Base-by-base conservation (phyloP, 495 filamentous ascomycete species). In the Lentithecium fluviatile region DNA sequence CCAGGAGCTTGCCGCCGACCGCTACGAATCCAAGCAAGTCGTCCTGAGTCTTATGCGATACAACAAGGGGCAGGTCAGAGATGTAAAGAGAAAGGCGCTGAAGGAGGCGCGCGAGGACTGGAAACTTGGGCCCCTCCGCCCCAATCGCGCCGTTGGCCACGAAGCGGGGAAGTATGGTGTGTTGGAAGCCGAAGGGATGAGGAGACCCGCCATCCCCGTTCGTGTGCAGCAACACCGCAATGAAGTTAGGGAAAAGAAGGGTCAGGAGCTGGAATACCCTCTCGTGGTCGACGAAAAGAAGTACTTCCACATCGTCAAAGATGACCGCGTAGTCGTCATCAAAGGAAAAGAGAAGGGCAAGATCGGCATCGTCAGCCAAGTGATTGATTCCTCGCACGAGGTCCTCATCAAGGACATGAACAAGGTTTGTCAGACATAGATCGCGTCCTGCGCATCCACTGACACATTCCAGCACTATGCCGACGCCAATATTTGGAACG, bases 301-400 rank as follows among this genome's bases (percentile, higher is more conserved):
- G 17, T 47, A 43, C 40, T 60, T 11, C 8, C 54, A 53, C 4
- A 79, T 97, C 63, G 81, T 77, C 15, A 68, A 73, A 7, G 85
- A 83, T 8, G 92, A 97, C 68, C 80, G 92, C 53, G 89, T 95
- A 29, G 89, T 90, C 36, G 71, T 95, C 32, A 75, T 87, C 45
- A 84, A 86, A 49, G 91, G 92, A 20, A 77, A 77, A 57, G 88
- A 92, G 62, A 87, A 85, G 76, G 90, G 90, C 57, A 87, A 85
- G 74, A 95, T 98, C 75, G 86, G 85, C 25, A 75, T 74, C 29
- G 82, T 97, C 26, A 68, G 54, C 46, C 64, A 72, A n/a, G 77
- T 96, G 36, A 76, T 87, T 58, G 69, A 68, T 19, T 74, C 80
- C 1, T 79, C 66, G 38, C 83, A 86, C 65, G 79, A 78, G 45